Conservation (phyloP, 805 yeast genomes). For the Sugiyamaella americana region DNA sequence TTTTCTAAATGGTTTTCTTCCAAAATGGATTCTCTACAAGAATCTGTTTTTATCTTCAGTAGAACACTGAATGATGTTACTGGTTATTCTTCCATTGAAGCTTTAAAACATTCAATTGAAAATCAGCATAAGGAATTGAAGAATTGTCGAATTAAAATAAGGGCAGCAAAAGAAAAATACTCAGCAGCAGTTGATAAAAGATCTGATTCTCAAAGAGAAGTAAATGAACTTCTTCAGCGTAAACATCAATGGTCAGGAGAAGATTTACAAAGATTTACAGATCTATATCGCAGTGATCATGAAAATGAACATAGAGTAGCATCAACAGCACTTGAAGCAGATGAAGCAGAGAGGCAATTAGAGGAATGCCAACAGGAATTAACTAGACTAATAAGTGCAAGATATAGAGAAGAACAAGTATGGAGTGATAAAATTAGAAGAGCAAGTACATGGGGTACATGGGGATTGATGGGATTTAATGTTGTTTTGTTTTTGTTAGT, state of each 20-base stretch:
- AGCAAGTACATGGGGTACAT: constrained; percentile 96
- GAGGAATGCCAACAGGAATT: constrained; percentile 65
- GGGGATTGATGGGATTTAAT: constrained; percentile 82
- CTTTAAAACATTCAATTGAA: constrained; percentile 57
- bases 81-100: constrained; percentile 79
- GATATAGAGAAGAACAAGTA: constrained; percentile 95
- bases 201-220: constrained; percentile 68
- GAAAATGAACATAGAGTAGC: constrained; percentile 56
- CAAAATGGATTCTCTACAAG: constrained; percentile 32
- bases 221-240: constrained; percentile 80
- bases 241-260: constrained; percentile 72
- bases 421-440: constrained; percentile 96
- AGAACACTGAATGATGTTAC: constrained; percentile 81
- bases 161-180: constrained; percentile 45
- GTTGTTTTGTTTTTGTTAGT: constrained; percentile 70
- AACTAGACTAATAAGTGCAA: constrained; percentile 69
- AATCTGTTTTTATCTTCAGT: constrained; percentile 32
- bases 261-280: constrained; percentile 82
- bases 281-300: constrained; percentile 75
- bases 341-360: constrained; percentile 50
- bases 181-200: constrained; percentile 57
- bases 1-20: constrained; percentile 24
- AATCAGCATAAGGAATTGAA: constrained; percentile 46
- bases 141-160: constrained; percentile 44
- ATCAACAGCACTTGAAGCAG: constrained; percentile 43